Conservation (phyloP, 306 rosid genomes). For the Quercus gilva region DNA sequence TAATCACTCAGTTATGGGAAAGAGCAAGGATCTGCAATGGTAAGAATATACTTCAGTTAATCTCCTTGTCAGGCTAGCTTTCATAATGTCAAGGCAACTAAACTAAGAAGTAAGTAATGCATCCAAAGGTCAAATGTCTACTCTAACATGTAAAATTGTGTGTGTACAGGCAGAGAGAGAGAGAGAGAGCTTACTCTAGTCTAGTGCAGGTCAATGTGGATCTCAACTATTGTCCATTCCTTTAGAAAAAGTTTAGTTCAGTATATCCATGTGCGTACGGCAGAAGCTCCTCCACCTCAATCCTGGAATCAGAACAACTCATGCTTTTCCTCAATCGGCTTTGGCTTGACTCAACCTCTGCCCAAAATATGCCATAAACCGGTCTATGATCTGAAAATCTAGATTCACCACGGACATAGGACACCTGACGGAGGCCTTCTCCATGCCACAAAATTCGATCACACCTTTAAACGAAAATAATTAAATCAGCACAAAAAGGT, state of each 20-base stretch:
- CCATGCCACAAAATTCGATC: slow-evolving; percentile 97
- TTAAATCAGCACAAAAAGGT: slow-evolving; percentile 19
- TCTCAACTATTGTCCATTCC: slow-evolving; percentile 34
- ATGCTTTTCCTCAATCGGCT: slow-evolving; percentile 78
- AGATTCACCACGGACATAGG: slow-evolving; percentile 95
- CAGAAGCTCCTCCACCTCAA: slow-evolving; percentile 88
- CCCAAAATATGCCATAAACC: slow-evolving; percentile 90
- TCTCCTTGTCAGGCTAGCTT: too few relatives aligned
- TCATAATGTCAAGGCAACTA: background rate
- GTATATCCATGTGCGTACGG: slow-evolving; percentile 95
- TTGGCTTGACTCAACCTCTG: slow-evolving; percentile 89
- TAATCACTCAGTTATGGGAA: background rate
- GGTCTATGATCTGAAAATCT: slow-evolving; percentile 97
- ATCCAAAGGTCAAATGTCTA: background rate
- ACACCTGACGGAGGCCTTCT: slow-evolving; percentile 91
- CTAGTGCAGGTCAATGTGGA: slow-evolving; percentile 34
- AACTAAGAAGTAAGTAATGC: background rate
- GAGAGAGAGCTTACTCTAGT: slow-evolving; percentile 45
- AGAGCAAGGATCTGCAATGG: background rate
- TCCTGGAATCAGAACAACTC: slow-evolving; percentile 83
- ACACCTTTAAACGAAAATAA: slow-evolving; percentile 55
- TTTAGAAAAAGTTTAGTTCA: slow-evolving; percentile 88
- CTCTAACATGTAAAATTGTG: background rate
- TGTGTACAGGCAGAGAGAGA: slow-evolving; percentile 14
- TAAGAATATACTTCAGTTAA: background rate